phyloP scores from a whole-genome alignment of 1,139 yeast species.

The Candida sanyaensis region DNA sequence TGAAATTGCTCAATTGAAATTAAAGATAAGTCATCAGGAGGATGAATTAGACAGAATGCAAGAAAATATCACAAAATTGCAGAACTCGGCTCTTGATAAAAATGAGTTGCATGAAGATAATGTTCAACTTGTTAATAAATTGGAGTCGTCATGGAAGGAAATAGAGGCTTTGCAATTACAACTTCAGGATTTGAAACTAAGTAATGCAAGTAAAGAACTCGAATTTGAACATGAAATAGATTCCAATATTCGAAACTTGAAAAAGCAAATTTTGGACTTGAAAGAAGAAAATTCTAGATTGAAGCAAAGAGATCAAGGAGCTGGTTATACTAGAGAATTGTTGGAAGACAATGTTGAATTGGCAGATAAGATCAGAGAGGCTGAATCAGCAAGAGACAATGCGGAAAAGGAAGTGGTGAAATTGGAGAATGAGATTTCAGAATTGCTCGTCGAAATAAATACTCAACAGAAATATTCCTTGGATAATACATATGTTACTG shows the following conservation, averaged over 20 bases:
- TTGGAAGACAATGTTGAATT: constrained; percentile 6
- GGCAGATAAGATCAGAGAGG: constrained; percentile 4
- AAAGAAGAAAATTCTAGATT: constrained; percentile 4
- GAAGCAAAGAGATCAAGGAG: constrained; percentile 1
- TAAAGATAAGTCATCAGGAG: neutral
- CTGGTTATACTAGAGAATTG: constrained; percentile 1
- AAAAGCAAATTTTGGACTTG: neutral
- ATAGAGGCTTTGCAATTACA: constrained; percentile 4
- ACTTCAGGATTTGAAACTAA: constrained; percentile 3
- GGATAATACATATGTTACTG: constrained; percentile 2
- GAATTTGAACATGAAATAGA: constrained; percentile 2
- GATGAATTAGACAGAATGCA: neutral
- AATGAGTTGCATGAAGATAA: constrained; percentile 1
- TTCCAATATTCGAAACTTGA: neutral
- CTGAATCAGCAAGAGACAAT: neutral
- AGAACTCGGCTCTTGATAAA: neutral
- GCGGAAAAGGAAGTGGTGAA: constrained; percentile 4
- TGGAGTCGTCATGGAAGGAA: constrained; percentile 3
- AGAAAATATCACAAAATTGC: neutral
- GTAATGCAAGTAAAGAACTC: neutral
- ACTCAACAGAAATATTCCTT: neutral
- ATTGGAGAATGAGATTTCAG: constrained; percentile 4
- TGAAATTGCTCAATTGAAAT: neutral
- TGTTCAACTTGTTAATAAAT: constrained; percentile 1
- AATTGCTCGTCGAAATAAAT: constrained; percentile 5